A percentile compares a stretch with the other conserved stretches of the same genome.
Evolutionary conservation across 768 basidiomycete genomes (phyloP).

Genomic region (Panaeolus cyanescens): DNA sequence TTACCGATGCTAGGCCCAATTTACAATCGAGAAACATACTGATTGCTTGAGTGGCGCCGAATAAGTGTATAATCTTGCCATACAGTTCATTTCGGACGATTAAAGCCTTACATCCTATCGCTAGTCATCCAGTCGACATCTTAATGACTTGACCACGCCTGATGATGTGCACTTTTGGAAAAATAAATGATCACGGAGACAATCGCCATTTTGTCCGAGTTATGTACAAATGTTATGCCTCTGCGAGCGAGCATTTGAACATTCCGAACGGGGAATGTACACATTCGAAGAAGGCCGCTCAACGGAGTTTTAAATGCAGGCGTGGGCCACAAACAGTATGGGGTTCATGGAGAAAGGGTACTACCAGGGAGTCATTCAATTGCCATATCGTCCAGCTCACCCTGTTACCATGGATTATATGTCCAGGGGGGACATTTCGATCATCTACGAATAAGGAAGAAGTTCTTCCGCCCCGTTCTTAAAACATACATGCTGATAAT

Average conservation of each 20-base stretch:
- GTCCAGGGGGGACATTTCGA: too few relatives aligned
- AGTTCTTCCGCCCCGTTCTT: too few relatives aligned
- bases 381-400: not conserved
- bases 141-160: not conserved
- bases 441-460: too few relatives aligned
- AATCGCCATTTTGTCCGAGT: not conserved
- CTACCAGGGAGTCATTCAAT: not conserved
- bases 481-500: too few relatives aligned
- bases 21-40: too few relatives aligned
- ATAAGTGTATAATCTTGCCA: not conserved
- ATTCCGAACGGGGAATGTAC: slow-evolving; percentile 6
- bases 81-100: not conserved
- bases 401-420: too few relatives aligned
- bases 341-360: not conserved
- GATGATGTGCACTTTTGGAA: not conserved
- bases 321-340: not conserved
- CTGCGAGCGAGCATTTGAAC: not conserved
- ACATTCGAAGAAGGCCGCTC: slow-evolving; percentile 3
- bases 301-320: not conserved
- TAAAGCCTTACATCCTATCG: not conserved
- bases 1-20: too few relatives aligned
- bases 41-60: not conserved
- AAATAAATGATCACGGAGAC: not conserved
- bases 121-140: not conserved
- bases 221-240: not conserved